Evolutionary conservation across 768 basidiomycete genomes (phyloP).

Genomic region (Phlebiopsis gigantea): DNA sequence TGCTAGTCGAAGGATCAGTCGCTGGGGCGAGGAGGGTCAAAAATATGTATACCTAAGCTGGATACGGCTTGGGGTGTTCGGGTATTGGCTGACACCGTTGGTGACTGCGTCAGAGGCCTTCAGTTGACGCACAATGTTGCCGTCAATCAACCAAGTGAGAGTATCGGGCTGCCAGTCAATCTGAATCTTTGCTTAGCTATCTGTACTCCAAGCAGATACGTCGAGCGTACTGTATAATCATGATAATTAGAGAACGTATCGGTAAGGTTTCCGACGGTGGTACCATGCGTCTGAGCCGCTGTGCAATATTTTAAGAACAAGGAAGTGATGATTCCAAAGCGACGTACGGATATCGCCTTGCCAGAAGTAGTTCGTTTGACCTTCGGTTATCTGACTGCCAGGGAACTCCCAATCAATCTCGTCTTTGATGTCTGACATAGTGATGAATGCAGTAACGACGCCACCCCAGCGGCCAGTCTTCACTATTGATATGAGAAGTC

Average conservation of each 20-base stretch:
- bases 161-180: slow-evolving; percentile 76
- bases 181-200: slow-evolving; percentile 29
- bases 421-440: slow-evolving; percentile 76
- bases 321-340: background rate
- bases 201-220: background rate
- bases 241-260: slow-evolving; percentile 73
- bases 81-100: slow-evolving; percentile 60
- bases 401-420: slow-evolving; percentile 90
- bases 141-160: slow-evolving; percentile 67
- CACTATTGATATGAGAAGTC: slow-evolving; percentile 37
- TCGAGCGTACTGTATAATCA: slow-evolving; percentile 63
- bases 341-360: slow-evolving; percentile 61
- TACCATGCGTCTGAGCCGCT: slow-evolving; percentile 47
- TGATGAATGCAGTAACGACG: slow-evolving; percentile 81
- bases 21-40: background rate
- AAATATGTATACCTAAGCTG: slow-evolving; percentile 58
- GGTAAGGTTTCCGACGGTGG: slow-evolving; percentile 38
- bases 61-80: slow-evolving; percentile 73
- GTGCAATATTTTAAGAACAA: background rate
- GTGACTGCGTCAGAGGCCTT: slow-evolving; percentile 49
- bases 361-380: slow-evolving; percentile 82
- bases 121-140: slow-evolving; percentile 63
- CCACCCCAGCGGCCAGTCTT: slow-evolving; percentile 79
- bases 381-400: slow-evolving; percentile 53
- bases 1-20: slow-evolving; percentile 23